Percentiles rank a stretch among this genome's conserved stretches.
Evolutionary conservation across 2,329 filamentous ascomycete genomes (phyloP).

Genomic region (Penicillium sp.): DNA sequence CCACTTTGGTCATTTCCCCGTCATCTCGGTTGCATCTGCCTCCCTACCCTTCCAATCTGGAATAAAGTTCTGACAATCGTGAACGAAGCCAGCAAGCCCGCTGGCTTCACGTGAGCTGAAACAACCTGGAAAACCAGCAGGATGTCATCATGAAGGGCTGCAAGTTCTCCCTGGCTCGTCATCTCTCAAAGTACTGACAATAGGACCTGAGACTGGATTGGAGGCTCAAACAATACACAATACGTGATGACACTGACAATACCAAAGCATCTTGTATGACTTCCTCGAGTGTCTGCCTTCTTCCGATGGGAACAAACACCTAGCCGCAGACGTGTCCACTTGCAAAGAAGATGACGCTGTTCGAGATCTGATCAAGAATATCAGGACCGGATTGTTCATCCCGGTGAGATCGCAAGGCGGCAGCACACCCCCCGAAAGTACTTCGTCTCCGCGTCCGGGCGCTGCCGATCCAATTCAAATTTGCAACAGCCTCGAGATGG

Average conservation of each 20-base stretch:
- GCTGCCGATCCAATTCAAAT: slow-evolving; percentile 17
- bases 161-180: slow-evolving; percentile 3
- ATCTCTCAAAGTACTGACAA: slow-evolving; percentile 5
- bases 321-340: slow-evolving; percentile 11
- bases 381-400: slow-evolving; percentile 13
- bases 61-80: no score
- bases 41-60: no score
- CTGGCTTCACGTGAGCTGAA: no score
- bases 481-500: slow-evolving; percentile 6
- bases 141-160: slow-evolving; percentile 7
- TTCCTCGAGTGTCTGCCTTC: slow-evolving; percentile 10
- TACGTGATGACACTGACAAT: slow-evolving; percentile 6
- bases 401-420: slow-evolving; percentile 16
- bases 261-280: slow-evolving; percentile 9
- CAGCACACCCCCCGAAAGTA: slow-evolving; percentile 11
- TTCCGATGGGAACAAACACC: slow-evolving; percentile 10
- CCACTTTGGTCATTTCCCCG: no score
- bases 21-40: no score
- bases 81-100: no score
- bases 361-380: slow-evolving; percentile 12
- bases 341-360: slow-evolving; percentile 12
- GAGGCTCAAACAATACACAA: slow-evolving; percentile 6
- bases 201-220: slow-evolving; percentile 8
- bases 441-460: slow-evolving; percentile 11
- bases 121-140: not conserved